Conservation (phyloP, 108 stramenopile species). For the Skeletonema potamos region DNA sequence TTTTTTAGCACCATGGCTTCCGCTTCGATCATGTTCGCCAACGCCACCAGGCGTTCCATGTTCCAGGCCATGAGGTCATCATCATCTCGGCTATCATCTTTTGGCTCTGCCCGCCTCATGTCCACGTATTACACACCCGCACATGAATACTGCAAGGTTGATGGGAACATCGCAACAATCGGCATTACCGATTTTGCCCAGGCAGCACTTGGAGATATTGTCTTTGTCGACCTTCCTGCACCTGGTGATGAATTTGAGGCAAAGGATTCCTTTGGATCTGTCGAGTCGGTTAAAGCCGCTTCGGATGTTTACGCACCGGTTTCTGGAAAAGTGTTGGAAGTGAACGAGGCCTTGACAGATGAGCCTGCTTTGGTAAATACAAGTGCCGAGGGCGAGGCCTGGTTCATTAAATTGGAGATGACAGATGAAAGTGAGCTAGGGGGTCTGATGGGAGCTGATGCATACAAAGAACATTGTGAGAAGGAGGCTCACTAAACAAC, state of each 20-base stretch:
- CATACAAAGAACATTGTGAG: slow-evolving; percentile 54
- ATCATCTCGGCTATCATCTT: slow-evolving; percentile 13
- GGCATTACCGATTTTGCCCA: slow-evolving; percentile 98
- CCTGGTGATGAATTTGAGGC: slow-evolving; percentile 90
- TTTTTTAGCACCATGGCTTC: slow-evolving; percentile 35
- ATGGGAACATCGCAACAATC: slow-evolving; percentile 88
- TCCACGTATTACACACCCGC: slow-evolving; percentile 36
- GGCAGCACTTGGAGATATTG: slow-evolving; percentile 95
- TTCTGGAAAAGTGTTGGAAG: slow-evolving; percentile 77
- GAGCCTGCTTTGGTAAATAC: slow-evolving; percentile 88
- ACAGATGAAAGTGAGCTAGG: slow-evolving; percentile 59
- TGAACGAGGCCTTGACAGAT: slow-evolving; percentile 75
- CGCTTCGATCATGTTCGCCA: slow-evolving; percentile 18
- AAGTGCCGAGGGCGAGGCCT: slow-evolving; percentile 80
- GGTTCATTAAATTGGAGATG: slow-evolving; percentile 94
- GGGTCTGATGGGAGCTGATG: slow-evolving; percentile 68
- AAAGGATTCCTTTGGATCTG: slow-evolving; percentile 90
- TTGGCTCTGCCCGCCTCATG: background rate
- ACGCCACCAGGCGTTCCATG: slow-evolving; percentile 31
- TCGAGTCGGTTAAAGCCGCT: slow-evolving; percentile 99
- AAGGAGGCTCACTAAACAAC: slow-evolving; percentile 36
- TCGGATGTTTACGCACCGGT: slow-evolving; percentile 95
- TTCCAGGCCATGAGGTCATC: slow-evolving; percentile 20
- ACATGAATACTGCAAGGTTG: slow-evolving; percentile 94
- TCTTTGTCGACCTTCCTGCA: slow-evolving; percentile 96